phyloP scores from a whole-genome alignment of 2,329 filamentous ascomycete species.

The Aspergillus fumigatus region DNA sequence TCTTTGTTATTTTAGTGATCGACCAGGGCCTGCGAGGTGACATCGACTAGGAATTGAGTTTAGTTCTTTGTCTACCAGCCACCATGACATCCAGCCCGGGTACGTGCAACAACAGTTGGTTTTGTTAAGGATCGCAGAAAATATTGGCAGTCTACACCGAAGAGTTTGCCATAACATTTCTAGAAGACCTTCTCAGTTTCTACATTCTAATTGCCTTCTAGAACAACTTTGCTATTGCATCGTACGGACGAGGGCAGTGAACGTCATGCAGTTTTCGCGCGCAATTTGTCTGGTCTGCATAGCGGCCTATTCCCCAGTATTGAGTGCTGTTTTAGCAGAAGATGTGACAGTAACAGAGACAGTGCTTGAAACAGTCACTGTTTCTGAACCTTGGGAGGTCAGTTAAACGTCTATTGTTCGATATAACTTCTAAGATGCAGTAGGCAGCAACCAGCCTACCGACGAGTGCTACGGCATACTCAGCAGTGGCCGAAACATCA shows the following conservation, averaged over 20 bases:
- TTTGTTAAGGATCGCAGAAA: neutral
- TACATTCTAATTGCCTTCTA: neutral
- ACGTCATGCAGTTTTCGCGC: neutral
- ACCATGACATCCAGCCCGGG: neutral
- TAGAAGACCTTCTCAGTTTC: neutral
- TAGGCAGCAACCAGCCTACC: neutral
- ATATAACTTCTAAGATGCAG: neutral
- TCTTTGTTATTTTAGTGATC: too few species aligned
- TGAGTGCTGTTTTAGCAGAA: neutral
- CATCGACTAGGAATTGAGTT: neutral
- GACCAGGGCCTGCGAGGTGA: too few species aligned
- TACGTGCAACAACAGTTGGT: neutral
- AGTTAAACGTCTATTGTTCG: neutral
- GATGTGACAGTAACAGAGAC: neutral
- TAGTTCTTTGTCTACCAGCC: neutral
- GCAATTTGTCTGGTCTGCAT: neutral
- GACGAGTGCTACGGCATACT: too few species aligned
- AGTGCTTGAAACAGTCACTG: neutral
- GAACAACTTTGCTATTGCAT: neutral
- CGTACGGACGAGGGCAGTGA: neutral
- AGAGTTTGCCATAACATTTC: neutral
- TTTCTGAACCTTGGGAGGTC: neutral
- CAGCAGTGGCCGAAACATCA: too few species aligned
- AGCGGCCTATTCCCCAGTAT: neutral
- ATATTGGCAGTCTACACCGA: neutral